phyloP scores from a whole-genome alignment of 1,139 yeast species.

The Yamadazyma membranifaciens region DNA sequence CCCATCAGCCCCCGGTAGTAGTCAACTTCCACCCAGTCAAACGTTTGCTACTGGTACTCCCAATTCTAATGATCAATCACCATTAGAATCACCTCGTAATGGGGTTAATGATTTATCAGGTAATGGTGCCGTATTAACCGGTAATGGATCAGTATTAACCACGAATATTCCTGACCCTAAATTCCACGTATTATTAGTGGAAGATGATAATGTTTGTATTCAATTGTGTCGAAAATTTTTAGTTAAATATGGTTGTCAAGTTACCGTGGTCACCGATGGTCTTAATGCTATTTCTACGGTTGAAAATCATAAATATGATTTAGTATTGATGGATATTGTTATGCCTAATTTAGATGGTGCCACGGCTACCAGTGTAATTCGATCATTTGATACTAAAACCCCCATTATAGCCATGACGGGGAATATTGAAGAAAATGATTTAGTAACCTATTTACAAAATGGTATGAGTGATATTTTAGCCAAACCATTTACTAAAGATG shows the following conservation, averaged over 20 bases:
- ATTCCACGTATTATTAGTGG: slow-evolving; percentile 77
- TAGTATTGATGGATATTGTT: slow-evolving; percentile 89
- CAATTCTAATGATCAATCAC: slow-evolving; percentile 20
- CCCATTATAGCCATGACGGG: slow-evolving; percentile 97
- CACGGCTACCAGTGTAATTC: slow-evolving; percentile 81
- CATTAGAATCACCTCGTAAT: slow-evolving; percentile 14
- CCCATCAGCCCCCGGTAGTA: slow-evolving; percentile 4
- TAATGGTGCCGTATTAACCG: slow-evolving; percentile 12
- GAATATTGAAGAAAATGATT: slow-evolving; percentile 75
- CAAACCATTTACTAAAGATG: slow-evolving; percentile 88
- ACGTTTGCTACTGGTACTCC: slow-evolving; percentile 8
- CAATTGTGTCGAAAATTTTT: slow-evolving; percentile 76
- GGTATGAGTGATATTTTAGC: slow-evolving; percentile 93
- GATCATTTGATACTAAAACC: slow-evolving; percentile 77
- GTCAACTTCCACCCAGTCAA: not conserved
- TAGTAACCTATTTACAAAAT: slow-evolving; percentile 76
- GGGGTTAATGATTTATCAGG: slow-evolving; percentile 4
- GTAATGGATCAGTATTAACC: slow-evolving; percentile 19
- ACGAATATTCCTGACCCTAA: slow-evolving; percentile 40
- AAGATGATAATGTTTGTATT: slow-evolving; percentile 83
- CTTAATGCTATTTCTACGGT: slow-evolving; percentile 80
- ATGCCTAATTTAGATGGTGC: slow-evolving; percentile 96
- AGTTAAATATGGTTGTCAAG: slow-evolving; percentile 86
- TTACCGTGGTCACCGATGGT: slow-evolving; percentile 91
- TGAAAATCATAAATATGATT: slow-evolving; percentile 72